Evolutionary conservation across 495 filamentous ascomycete species (phyloP), one percentile per base, ranked within the genome.

Genomic region (Hypoxylon intermedium): DNA sequence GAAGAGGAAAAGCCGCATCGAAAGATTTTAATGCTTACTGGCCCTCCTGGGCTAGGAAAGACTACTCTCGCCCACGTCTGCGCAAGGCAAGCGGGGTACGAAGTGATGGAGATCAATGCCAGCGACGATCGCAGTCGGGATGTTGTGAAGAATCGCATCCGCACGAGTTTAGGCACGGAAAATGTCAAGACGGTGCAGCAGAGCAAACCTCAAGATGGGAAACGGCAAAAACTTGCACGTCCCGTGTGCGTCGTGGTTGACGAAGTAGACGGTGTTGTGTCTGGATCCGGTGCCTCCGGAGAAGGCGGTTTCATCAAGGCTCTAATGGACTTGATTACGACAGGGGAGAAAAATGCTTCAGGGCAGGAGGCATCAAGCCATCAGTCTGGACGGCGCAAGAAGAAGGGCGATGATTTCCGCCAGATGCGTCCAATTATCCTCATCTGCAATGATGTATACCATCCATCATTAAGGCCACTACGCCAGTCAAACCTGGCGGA

Each of bases 391-490:
- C 67, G 59, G 30, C 85, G 79, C 55, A 81, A 75, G 64, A 87
- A 83, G 74, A 91, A 88, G 67, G 87, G 86, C 0, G 91, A 97
- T 61, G 85, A 85, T 33, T 98, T 98, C 71, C 83, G 87, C 21
- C 82, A 97, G 48, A 82, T 93, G 74, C 83, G 94, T 42, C 94
- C 94, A 0, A 78, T 98, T 28, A 91, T 98, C 54, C 74, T 97
- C 21, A 92, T 98, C 54, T 98, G 94, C 80, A 98, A 98, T 58
- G 94, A 98, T 74, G 83, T 97, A n/a, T 98, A 98, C 71, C 91
- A 95, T 65, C 84, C 94, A 18, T 90, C 92, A 50, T 81, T 98
- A 20, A 84, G 90, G 9, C 91, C 89, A 15, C 82, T 98, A 13
- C 84, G 94, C 21, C 86, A 90, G 49, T 90, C 91, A 0, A 85